A percentile compares a stretch with the other conserved stretches of the same genome.
phyloP scores from a whole-genome alignment of 352 stramenopile species.

The Pythium phragmiticola region DNA sequence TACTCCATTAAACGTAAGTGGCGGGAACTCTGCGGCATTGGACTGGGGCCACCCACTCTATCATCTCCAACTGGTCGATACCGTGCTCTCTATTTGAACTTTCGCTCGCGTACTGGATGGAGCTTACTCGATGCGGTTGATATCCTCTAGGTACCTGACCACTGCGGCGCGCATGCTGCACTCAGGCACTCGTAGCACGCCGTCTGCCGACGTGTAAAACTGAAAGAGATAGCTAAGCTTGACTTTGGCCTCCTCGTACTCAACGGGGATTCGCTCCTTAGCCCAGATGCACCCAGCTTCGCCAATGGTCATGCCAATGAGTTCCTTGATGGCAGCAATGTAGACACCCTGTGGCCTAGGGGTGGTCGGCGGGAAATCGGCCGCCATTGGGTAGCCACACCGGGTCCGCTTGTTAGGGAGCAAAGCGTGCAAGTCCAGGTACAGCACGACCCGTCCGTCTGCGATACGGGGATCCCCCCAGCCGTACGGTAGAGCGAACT shows the following conservation, averaged over 20 bases:
- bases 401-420: background rate
- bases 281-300: background rate
- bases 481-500: background rate
- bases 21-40: too few species aligned
- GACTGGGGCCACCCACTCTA: background rate
- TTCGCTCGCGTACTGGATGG: background rate
- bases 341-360: background rate
- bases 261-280: background rate
- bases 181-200: background rate
- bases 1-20: too few species aligned
- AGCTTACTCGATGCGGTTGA: background rate
- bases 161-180: background rate
- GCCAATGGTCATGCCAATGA: conserved; percentile 6
- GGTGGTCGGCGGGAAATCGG: background rate
- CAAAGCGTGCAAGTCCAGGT: background rate
- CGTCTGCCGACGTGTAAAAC: conserved; percentile 3
- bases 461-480: background rate
- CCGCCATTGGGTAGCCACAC: background rate
- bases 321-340: background rate
- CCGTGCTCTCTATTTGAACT: conserved; percentile 8
- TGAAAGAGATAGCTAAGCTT: conserved; percentile 7
- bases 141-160: conserved; percentile 4
- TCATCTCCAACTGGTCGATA: background rate
- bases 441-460: background rate
- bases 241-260: conserved; percentile 1